Evolutionary conservation across 495 filamentous ascomycete genomes (phyloP), one percentile per base, ranked within the genome.

Genomic region (Jackrogersella multiformis): DNA sequence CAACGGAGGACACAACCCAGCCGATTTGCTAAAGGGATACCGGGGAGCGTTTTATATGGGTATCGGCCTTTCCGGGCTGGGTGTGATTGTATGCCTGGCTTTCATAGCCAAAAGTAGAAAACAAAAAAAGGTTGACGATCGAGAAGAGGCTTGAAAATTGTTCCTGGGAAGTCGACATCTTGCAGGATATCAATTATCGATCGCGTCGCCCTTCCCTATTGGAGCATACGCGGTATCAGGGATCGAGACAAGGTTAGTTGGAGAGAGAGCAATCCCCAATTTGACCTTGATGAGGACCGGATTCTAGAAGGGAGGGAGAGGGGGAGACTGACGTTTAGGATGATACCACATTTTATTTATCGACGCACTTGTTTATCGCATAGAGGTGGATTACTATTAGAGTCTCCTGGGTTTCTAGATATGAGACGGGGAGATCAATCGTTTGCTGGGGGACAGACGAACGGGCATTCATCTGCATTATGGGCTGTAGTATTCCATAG

Each of bases 1-100:
- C 45, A 62, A 74, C 24, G 73, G 74, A 0, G 79, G 78, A 10
- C 44, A 8, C 1, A 72, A 34, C 13, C 65, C 57, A 38, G 69
- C 23, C 12, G 75, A 81, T 42, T 60, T 77, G 20, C 51, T 81
- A 2, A 56, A 66, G 28, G 79, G 79, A 12, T 81, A 78, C 34
- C 70, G 76, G 18, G 74, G 75, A 48, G 76, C 73, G 16, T 65
- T 67, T 24, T 80, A 77, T 38, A 62, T 78, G 45, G 73, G 61
- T 0, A 56, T 78, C 26, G 74, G 77, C 10, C 54, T 80, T 6
- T 66, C 76, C 1, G 74, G 61, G 2, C 38, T 74, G 2, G 73
- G 76, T 5, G 65, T 77, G 23, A 13, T 21, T 12, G 61, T 66
- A 21, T 70, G 67, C 13, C 30, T 70, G 46, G 67, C 56, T 54